Evolutionary conservation across 345 rosid genomes (phyloP).

Genomic region (Populus tremula): DNA sequence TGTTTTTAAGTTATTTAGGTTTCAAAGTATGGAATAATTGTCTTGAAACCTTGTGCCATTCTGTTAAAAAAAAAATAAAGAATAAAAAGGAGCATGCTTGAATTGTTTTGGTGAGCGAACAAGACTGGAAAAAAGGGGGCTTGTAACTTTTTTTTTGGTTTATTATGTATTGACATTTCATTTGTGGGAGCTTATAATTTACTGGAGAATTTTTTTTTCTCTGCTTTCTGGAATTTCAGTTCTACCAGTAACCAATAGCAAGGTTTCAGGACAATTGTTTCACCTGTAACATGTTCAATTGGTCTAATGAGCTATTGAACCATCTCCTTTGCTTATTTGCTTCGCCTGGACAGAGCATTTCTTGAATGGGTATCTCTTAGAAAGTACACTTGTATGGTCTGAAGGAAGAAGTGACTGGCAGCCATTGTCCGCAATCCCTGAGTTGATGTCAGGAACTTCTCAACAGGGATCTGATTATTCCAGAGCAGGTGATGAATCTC

Average conservation of each 20-base stretch:
- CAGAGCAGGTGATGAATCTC: conserved; percentile 38
- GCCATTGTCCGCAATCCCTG: conserved; percentile 69
- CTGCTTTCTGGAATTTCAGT: conserved; percentile 26
- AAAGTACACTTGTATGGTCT: conserved; percentile 75
- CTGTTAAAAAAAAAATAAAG: not conserved
- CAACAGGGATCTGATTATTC: conserved; percentile 28
- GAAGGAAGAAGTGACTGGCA: conserved; percentile 86
- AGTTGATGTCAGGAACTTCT: conserved; percentile 48
- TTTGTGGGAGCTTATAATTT: conserved; percentile 20
- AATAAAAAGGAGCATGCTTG: not conserved
- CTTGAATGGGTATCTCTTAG: conserved; percentile 63
- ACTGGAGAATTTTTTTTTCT: conserved; percentile 16
- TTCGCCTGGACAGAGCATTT: conserved; percentile 80
- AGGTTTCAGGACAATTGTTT: conserved; percentile 42
- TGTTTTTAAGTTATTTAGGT: not conserved
- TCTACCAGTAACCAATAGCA: conserved; percentile 25
- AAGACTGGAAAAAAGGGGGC: not conserved
- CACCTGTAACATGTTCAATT: conserved; percentile 42
- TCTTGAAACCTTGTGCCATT: conserved; percentile 14
- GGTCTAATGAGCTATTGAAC: conserved; percentile 45
- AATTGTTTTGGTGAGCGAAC: not conserved
- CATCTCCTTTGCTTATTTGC: conserved; percentile 43
- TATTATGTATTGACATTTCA: not conserved
- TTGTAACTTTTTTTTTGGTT: not conserved
- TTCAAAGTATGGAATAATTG: conserved; percentile 12